Percentiles rank a stretch among this genome's conserved stretches.
phyloP scores from a whole-genome alignment of 2,329 filamentous ascomycete species.

The Sclerotinia sclerotiorum region DNA sequence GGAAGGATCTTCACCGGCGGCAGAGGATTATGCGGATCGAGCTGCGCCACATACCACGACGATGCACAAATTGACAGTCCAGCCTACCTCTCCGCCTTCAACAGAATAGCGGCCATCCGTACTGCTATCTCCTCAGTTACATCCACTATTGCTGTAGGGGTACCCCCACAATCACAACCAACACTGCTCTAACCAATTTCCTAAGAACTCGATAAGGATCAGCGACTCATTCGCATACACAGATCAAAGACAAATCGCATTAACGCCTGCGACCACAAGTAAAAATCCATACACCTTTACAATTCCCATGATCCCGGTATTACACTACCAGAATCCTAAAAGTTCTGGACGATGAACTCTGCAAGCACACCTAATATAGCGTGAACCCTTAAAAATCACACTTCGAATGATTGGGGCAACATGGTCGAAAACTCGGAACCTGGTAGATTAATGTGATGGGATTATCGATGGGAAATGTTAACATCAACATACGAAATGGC shows the following conservation, averaged over 20 bases:
- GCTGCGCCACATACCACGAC: slow-evolving; percentile 49
- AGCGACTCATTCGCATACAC: slow-evolving; percentile 58
- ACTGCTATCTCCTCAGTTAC: slow-evolving; percentile 46
- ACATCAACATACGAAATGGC: background rate
- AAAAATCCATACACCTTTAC: slow-evolving; percentile 43
- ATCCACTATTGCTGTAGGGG: slow-evolving; percentile 39
- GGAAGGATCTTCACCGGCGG: slow-evolving; percentile 52
- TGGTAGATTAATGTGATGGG: background rate
- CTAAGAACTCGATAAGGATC: slow-evolving; percentile 51
- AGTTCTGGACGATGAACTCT: slow-evolving; percentile 52
- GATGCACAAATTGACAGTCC: slow-evolving; percentile 57
- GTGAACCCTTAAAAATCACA: slow-evolving; percentile 5
- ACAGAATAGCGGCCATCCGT: slow-evolving; percentile 45
- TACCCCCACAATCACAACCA: slow-evolving; percentile 40
- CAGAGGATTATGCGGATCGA: slow-evolving; percentile 52
- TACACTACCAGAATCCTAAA: slow-evolving; percentile 53
- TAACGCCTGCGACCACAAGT: slow-evolving; percentile 39
- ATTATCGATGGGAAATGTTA: too few relatives aligned
- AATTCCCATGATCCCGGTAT: slow-evolving; percentile 50
- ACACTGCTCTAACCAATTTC: slow-evolving; percentile 39
- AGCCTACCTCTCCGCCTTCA: slow-evolving; percentile 52
- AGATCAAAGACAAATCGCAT: slow-evolving; percentile 55
- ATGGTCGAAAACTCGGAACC: background rate
- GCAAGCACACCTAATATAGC: slow-evolving; percentile 49
- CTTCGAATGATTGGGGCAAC: background rate